Base-by-base conservation (phyloP, 2,329 filamentous ascomycete genomes). In the Trichoderma sp. region DNA sequence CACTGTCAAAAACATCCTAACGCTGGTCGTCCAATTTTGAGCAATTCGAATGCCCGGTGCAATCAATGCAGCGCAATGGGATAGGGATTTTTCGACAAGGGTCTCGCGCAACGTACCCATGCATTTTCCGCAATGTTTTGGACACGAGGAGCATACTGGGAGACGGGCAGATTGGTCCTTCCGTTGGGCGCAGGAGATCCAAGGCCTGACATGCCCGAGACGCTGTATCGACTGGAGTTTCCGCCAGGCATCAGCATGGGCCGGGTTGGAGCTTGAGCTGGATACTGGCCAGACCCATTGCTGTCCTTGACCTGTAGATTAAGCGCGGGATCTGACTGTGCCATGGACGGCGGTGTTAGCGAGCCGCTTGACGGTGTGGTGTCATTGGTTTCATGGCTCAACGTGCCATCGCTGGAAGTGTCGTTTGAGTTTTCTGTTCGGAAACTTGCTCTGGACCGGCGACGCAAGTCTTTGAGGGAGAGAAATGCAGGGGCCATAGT, bases 131-230 rank as follows among this genome's bases (percentile, higher is more conserved):
- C 86, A 51, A 97, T 85, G 39, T 95, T 97, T 57, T 91, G 84
- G 51, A 98, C 89, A 76, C 90, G 89, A 28, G 95, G 95, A 34
- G 94, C 92, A 82, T 93, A 95, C 57, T 91, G 90, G 69, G 94
- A 97, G 21, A 90, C 87, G 8, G 91, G 89, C 73, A 88, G 82
- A 74, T 84, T 86, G 70, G 83, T 85, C 78, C 87, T 88, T 73
- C 87, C 87, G 76, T 85, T 86, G 32, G 84, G 80, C 28, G 85
- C 82, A 30, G 88, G 86, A 28, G 88, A 85, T 21, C 88, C 88
- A 63, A 91, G 78, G 34, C 90, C 89, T 34, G 87, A 83, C 87
- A 90, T 90, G 73, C 88, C 89, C 36, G 86, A 86, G 30, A 92
- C 87, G 78, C 91, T 93, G 76, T 88, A 84, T 76, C 91, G 86